These are phyloP conservation scores for Dothistroma pini DNA, from an alignment of 2,329 filamentous ascomycete species.

Conservation along the genomic window DNA sequence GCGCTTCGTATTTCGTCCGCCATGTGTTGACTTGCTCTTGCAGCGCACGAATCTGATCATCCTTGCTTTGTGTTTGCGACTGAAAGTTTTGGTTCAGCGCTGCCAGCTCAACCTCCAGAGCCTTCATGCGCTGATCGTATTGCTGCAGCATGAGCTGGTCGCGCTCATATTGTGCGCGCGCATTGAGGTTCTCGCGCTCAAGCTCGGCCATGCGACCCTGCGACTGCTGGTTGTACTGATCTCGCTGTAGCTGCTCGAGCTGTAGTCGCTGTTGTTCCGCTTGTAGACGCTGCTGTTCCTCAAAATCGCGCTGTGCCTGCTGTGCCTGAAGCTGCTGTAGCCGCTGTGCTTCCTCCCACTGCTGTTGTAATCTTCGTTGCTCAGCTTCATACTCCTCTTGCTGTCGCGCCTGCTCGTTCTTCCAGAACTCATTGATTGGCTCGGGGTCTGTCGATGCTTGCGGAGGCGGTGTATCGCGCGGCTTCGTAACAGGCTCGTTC, in stretches of 20 bases:
- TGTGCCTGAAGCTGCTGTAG: slow-evolving; percentile 78
- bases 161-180: slow-evolving; percentile 91
- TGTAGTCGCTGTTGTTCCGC: slow-evolving; percentile 87
- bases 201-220: slow-evolving; percentile 94
- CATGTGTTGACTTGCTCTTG: slow-evolving; percentile 98
- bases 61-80: slow-evolving; percentile 82
- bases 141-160: slow-evolving; percentile 96
- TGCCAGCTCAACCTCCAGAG: slow-evolving; percentile 78
- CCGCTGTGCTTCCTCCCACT: slow-evolving; percentile 75
- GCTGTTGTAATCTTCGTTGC: slow-evolving; percentile 80
- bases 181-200: slow-evolving; percentile 91
- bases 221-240: slow-evolving; percentile 90
- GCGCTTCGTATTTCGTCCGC: slow-evolving; percentile 92
- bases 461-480: slow-evolving; percentile 63
- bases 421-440: slow-evolving; percentile 98
- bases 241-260: slow-evolving; percentile 81
- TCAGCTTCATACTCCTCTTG: slow-evolving; percentile 95
- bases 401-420: slow-evolving; percentile 82
- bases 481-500: slow-evolving; percentile 63
- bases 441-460: slow-evolving; percentile 77
- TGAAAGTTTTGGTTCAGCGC: slow-evolving; percentile 79
- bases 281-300: slow-evolving; percentile 84
- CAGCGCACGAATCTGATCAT: slow-evolving; percentile 87
- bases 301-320: slow-evolving; percentile 90
- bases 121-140: slow-evolving; percentile 90